Conservation (phyloP, 345 rosid genomes). For the Erysimum cheiranthoides region DNA sequence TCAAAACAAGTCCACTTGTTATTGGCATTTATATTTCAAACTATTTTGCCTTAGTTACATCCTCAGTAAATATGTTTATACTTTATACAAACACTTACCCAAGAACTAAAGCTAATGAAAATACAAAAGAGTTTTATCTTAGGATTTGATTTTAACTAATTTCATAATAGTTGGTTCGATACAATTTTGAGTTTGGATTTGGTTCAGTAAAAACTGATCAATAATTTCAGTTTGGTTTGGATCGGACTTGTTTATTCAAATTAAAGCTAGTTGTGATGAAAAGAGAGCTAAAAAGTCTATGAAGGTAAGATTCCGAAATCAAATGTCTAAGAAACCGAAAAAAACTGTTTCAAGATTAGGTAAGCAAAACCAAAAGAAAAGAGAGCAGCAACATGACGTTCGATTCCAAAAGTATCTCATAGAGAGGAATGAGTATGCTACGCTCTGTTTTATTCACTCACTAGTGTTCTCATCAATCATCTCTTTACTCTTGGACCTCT, state of each 20-base stretch:
- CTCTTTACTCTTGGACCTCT: conserved; percentile 59
- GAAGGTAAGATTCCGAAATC: neutral
- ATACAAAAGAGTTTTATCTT: no score
- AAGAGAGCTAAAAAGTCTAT: neutral
- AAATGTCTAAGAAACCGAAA: neutral
- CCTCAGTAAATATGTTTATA: neutral
- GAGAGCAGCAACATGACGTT: conserved; percentile 3
- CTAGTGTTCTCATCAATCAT: neutral
- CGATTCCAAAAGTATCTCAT: conserved; percentile 30
- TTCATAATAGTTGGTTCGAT: no score
- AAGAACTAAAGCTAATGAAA: neutral
- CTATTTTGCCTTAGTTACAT: neutral
- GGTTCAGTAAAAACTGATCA: neutral
- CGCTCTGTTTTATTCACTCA: conserved; percentile 37
- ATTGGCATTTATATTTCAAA: neutral
- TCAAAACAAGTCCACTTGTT: neutral
- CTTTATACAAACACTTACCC: neutral
- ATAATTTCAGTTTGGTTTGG: neutral
- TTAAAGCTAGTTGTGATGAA: neutral
- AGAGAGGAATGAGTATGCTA: conserved; percentile 26
- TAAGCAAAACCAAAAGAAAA: conserved; percentile 3
- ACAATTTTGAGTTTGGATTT: no score
- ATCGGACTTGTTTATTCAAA: neutral
- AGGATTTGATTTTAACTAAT: no score
- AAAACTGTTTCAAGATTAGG: neutral